Evolutionary conservation across 2,329 filamentous ascomycete species (phyloP), one percentile per base, ranked within the genome.

Genomic region (Diaporthe eres): DNA sequence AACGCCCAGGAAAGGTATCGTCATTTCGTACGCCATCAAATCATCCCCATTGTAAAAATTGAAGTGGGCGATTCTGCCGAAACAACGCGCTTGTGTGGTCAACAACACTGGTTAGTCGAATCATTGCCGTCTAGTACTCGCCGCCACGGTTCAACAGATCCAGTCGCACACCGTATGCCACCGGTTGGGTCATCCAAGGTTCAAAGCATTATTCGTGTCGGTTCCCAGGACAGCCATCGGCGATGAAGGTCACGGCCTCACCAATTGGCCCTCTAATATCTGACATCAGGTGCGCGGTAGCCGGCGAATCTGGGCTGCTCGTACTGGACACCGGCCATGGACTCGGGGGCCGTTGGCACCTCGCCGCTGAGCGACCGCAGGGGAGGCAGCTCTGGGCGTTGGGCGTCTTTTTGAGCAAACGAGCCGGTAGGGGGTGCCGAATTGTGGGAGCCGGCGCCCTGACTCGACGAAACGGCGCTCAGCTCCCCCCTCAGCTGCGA

Each of bases 241-340:
- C 47, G 22, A 47, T 42, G 34, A 53, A 12, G 47, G 31, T 12
- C 34, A 28, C 28, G 63, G 9, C 12, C 8, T 22, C 65, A 47
- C 3, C 19, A 17, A 6, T 12, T 53, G 47, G 53, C 72, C 82
- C 68, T 82, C 49, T 77, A 77, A 42, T 76, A 76, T 44, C 74
- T 72, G n/a, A 22, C 60, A 68, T 85, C 87, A 74, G 80, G 78
- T 31, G 80, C 81, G 57, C 88, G 86, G 78, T 86, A 90, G 7
- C 87, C 88, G 75, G 87, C 88, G 10, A 83, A 77, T 31, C 87
- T 85, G 3, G 88, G 84, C 8, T 84, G 83, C 39, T 91, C 90
- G 71, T 93, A 93, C 80, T 92, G 91, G 8, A 93, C 90, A 2
- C 91, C 91, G 1, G 90, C 92, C 91, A 93, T 93, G 1, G 90